These are phyloP conservation scores for Psilocybe cyanescens DNA, from an alignment of 768 basidiomycete species.

Conservation along the genomic window DNA sequence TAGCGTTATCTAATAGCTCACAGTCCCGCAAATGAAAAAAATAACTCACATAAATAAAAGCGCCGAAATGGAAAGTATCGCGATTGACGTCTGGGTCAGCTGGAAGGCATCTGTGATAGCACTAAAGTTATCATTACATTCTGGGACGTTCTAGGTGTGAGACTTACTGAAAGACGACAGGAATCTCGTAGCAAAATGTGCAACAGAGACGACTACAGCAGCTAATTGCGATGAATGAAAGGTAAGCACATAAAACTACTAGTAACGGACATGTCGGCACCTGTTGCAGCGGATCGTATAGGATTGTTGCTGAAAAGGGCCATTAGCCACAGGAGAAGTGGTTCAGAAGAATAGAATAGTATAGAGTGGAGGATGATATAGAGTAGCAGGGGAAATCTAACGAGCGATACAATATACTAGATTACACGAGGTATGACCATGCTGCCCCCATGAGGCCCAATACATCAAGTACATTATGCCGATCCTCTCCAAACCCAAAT, in stretches of 20 bases:
- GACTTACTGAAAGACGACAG: conserved; percentile 49
- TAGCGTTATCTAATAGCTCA: background rate
- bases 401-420: conserved; percentile 13
- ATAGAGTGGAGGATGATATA: background rate
- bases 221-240: conserved; percentile 31
- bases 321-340: conserved; percentile 31
- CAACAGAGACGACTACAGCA: conserved; percentile 49
- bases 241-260: background rate
- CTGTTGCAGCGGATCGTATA: conserved; percentile 45
- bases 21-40: background rate
- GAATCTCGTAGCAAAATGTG: conserved; percentile 55
- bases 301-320: conserved; percentile 54
- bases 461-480: background rate
- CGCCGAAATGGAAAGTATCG: conserved; percentile 66
- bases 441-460: conserved; percentile 24
- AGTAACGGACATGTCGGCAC: conserved; percentile 23
- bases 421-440: conserved; percentile 22
- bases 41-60: conserved; percentile 65
- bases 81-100: conserved; percentile 75
- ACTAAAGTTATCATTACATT: background rate
- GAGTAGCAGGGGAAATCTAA: conserved; percentile 11
- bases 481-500: conserved; percentile 10
- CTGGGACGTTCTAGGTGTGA: background rate
- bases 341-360: background rate
- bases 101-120: conserved; percentile 57